A percentile compares a stretch with the other conserved stretches of the same genome.
These are phyloP conservation scores for Bimuria novae-zelandiae DNA, from an alignment of 2,329 filamentous ascomycete genomes.

Conservation along the genomic window DNA sequence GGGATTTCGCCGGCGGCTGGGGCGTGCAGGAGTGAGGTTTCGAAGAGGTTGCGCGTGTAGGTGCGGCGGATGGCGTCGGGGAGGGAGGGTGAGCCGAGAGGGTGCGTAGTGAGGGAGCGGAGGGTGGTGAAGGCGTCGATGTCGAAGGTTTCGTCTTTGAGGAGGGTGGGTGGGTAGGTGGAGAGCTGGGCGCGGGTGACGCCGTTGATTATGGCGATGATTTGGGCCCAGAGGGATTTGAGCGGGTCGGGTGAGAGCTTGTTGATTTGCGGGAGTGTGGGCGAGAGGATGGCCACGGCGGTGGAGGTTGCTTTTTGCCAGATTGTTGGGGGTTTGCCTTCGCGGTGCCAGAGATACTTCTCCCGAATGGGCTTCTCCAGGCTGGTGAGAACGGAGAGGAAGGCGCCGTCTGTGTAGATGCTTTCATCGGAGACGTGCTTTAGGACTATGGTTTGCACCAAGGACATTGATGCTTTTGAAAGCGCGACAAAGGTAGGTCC, in stretches of 20 bases:
- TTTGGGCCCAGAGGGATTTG: conserved; percentile 66
- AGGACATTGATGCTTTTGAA: conserved; percentile 77
- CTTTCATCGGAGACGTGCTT: conserved; percentile 65
- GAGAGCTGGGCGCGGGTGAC: conserved; percentile 47
- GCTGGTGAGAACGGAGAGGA: conserved; percentile 67
- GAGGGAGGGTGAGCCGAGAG: conserved; percentile 69
- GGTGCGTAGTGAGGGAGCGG: conserved; percentile 72
- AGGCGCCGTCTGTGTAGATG: conserved; percentile 70
- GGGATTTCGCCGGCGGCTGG: conserved; percentile 67
- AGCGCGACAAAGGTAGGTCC: conserved; percentile 87
- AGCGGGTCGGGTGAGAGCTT: conserved; percentile 43
- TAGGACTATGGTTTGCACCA: conserved; percentile 66
- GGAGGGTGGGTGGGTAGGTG: conserved; percentile 36
- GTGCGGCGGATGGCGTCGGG: conserved; percentile 68
- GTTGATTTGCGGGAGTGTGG: conserved; percentile 60
- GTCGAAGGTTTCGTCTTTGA: conserved; percentile 79
- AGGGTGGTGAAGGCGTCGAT: conserved; percentile 73
- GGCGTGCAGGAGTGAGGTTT: conserved; percentile 78
- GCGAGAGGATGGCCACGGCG: conserved; percentile 68
- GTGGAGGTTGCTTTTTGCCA: conserved; percentile 83
- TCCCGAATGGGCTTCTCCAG: conserved; percentile 72
- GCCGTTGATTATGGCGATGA: conserved; percentile 42
- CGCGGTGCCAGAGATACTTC: conserved; percentile 78
- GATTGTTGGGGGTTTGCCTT: conserved; percentile 70
- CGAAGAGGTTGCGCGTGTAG: conserved; percentile 79